Conservation (phyloP, 495 filamentous ascomycete species). For the Neurospora tetrasperma region DNA sequence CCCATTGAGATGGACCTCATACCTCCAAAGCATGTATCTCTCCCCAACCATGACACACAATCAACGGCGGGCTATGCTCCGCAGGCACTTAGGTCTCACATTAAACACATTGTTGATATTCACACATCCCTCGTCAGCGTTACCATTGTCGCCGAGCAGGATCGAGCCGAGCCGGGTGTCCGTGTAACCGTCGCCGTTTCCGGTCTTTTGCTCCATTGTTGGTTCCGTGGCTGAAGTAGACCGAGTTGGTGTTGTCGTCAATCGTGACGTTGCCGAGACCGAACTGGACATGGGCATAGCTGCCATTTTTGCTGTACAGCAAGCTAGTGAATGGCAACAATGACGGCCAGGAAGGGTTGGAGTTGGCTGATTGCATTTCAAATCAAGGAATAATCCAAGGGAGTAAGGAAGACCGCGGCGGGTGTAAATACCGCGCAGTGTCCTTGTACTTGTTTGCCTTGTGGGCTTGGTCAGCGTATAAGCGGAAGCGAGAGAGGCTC, state of each 20-base stretch:
- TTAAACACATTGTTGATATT: not conserved
- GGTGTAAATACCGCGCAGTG: not conserved
- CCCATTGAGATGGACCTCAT: not conserved
- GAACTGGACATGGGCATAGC: not conserved
- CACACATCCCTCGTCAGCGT: not conserved
- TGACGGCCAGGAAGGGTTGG: not conserved
- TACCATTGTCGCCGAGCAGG: not conserved
- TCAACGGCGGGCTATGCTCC: not conserved
- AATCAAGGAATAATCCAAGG: no score
- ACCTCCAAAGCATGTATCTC: not conserved
- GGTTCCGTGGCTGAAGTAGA: not conserved
- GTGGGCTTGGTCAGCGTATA: not conserved
- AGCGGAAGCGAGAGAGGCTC: rapidly evolving
- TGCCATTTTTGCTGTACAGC: not conserved
- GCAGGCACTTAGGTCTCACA: not conserved
- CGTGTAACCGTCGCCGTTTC: not conserved
- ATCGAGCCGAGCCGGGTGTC: not conserved
- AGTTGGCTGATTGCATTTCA: no score
- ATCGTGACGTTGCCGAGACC: not conserved
- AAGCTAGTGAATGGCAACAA: not conserved
- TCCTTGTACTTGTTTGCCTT: not conserved
- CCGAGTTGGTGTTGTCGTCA: not conserved
- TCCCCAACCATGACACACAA: not conserved
- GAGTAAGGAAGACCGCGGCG: no score
- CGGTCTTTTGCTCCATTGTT: not conserved